Conservation (phyloP, 495 filamentous ascomycete genomes). For the Podospora comata region DNA sequence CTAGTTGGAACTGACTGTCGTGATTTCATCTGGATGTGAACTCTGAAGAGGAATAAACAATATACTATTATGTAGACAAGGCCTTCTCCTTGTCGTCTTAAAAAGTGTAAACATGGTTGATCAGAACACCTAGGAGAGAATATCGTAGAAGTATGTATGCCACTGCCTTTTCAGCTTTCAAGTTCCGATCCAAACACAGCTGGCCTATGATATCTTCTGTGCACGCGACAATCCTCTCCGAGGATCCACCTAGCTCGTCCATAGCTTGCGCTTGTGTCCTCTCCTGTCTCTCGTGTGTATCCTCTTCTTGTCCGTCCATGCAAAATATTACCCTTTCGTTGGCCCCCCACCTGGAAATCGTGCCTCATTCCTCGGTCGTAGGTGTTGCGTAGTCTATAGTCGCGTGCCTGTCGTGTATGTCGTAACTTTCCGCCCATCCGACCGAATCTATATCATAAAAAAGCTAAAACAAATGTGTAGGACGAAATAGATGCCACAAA, state of each 20-base stretch:
- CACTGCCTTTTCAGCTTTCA: not conserved
- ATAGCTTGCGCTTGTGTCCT: too few species aligned
- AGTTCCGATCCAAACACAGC: not conserved
- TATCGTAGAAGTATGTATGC: not conserved
- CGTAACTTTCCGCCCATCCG: conserved; percentile 6
- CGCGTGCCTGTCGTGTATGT: conserved; percentile 18
- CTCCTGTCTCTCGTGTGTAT: not conserved
- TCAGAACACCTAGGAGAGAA: not conserved
- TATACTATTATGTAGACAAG: not conserved
- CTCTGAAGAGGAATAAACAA: not conserved
- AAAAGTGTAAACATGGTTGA: not conserved
- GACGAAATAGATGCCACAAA: conserved; percentile 8
- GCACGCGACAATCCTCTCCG: too few species aligned
- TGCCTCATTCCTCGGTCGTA: conserved; percentile 21
- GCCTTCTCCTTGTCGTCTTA: not conserved
- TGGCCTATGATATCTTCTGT: not conserved
- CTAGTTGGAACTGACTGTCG: not conserved
- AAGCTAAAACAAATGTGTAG: conserved; percentile 9
- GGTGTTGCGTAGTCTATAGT: not conserved
- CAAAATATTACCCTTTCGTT: not conserved
- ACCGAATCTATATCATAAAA: conserved; percentile 14
- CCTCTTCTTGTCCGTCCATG: not conserved
- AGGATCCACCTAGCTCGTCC: too few species aligned
- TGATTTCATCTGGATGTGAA: not conserved
- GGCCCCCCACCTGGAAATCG: not conserved